Percentiles rank a stretch among this genome's conserved stretches.
Evolutionary conservation across 1,284 basidiomycete genomes (phyloP).

Genomic region (Ganoderma sinense): DNA sequence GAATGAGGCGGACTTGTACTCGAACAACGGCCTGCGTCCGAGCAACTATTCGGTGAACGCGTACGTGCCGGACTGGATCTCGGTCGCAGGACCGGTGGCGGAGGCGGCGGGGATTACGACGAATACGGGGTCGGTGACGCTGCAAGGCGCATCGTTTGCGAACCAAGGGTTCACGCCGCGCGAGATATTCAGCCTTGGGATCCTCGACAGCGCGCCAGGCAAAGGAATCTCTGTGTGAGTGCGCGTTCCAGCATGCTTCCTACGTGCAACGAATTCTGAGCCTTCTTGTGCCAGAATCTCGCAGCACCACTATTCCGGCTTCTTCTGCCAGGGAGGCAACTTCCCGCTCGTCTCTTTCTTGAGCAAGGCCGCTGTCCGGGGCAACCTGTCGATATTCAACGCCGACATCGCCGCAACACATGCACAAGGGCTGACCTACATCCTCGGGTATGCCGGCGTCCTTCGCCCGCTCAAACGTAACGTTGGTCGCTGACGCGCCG

Average conservation of each 20-base stretch:
- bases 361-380: slow-evolving; percentile 63
- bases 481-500: not conserved
- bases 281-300: slow-evolving; percentile 54
- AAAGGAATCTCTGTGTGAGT: slow-evolving; percentile 43
- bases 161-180: slow-evolving; percentile 66
- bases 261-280: not conserved
- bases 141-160: slow-evolving; percentile 63
- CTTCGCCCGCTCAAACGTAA: not conserved
- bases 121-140: slow-evolving; percentile 45
- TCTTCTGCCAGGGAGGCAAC: slow-evolving; percentile 60
- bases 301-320: slow-evolving; percentile 67
- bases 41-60: slow-evolving; percentile 53
- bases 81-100: slow-evolving; percentile 37
- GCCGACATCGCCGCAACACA: slow-evolving; percentile 59
- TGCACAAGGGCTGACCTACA: slow-evolving; percentile 59
- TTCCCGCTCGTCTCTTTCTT: slow-evolving; percentile 65
- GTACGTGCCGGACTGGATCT: slow-evolving; percentile 62
- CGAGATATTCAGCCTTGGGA: slow-evolving; percentile 48
- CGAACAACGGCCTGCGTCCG: slow-evolving; percentile 54
- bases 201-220: slow-evolving; percentile 42
- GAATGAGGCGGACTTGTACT: slow-evolving; percentile 71
- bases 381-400: slow-evolving; percentile 59
- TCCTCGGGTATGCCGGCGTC: slow-evolving; percentile 55
- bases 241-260: not conserved
- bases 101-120: slow-evolving; percentile 39